Base-by-base conservation (phyloP, 768 basidiomycete genomes). In the Naganishia vaughanmartiniae region DNA sequence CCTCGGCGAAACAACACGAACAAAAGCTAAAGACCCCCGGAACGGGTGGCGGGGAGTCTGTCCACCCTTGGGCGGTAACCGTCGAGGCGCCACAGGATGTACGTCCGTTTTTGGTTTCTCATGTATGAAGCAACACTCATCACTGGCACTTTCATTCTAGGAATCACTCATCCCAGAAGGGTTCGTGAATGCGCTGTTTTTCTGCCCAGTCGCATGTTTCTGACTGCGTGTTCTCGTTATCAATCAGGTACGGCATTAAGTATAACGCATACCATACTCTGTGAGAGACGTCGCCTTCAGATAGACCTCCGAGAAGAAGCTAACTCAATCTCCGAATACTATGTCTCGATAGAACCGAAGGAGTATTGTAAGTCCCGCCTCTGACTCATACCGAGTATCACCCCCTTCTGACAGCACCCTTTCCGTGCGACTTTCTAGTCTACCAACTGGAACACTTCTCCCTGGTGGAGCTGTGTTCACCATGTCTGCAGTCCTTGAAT, bases 231-330 rank as follows among this genome's bases (percentile, higher is more conserved):
- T 24, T 7, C 14, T 31, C 3, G n/a, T 6, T 51, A 7, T 51
- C 48, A 24, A 46, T 26, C 48, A 71, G 70, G 3, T 72, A 72
- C 45, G 71, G 71, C 15, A 72, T 72, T 58, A 72, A 72, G 54
- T 72, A 72, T 34, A 67, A 72, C 55, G 71, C 71, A 17, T 72
- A 72, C 55, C 71, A 72, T 51, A 72, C 71, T 11, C 19, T 72
- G 71, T 72, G 56, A 63, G 71, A 30, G 34, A 33, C 19, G 9
- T 6, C n/a, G n/a, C n/a, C n/a, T n/a, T n/a, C n/a, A n/a, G n/a
- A n/a, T n/a, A n/a, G n/a, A n/a, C n/a, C n/a, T n/a, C n/a, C n/a
- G n/a, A n/a, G n/a, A n/a, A n/a, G n/a, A n/a, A n/a, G n/a, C n/a
- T n/a, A n/a, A n/a, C n/a, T n/a, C n/a, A n/a, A n/a, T n/a, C n/a